Conservation (phyloP, 169 alveolate species). For the Plasmodium fragile region DNA sequence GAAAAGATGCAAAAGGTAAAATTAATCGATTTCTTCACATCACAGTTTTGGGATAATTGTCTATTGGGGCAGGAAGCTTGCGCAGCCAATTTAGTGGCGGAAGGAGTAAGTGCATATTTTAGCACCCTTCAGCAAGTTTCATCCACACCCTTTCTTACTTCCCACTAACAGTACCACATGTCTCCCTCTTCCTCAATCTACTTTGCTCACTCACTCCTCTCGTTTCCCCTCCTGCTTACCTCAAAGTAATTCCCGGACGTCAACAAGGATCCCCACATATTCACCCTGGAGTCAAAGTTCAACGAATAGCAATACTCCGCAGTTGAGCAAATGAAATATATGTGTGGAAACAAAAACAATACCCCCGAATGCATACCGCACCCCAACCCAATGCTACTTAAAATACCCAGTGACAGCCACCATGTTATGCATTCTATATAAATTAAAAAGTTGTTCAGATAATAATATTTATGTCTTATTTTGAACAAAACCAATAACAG, state of each 20-base stretch:
- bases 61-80: no score
- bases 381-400: conserved; percentile 87
- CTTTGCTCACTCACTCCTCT: not conserved
- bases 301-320: conserved; percentile 82
- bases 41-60: not conserved
- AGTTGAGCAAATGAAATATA: conserved; percentile 83
- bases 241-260: conserved; percentile 78
- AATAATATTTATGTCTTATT: conserved; percentile 58
- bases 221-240: conserved; percentile 16
- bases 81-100: not conserved
- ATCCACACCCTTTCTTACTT: not conserved
- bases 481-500: conserved; percentile 52
- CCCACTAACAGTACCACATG: not conserved
- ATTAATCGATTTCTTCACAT: not conserved
- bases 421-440: conserved; percentile 77
- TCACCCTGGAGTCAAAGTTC: conserved; percentile 82
- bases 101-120: not conserved
- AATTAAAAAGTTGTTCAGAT: conserved; percentile 63
- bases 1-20: conserved; percentile 4
- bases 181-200: not conserved
- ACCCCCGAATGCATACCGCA: conserved; percentile 90
- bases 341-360: conserved; percentile 86
- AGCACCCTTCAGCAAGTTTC: not conserved
- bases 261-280: conserved; percentile 80
- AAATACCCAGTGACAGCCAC: conserved; percentile 87